These are phyloP conservation scores for Actinomucor elegans DNA, from an alignment of 371 early-diverging fungal species.

Conservation along the genomic window DNA sequence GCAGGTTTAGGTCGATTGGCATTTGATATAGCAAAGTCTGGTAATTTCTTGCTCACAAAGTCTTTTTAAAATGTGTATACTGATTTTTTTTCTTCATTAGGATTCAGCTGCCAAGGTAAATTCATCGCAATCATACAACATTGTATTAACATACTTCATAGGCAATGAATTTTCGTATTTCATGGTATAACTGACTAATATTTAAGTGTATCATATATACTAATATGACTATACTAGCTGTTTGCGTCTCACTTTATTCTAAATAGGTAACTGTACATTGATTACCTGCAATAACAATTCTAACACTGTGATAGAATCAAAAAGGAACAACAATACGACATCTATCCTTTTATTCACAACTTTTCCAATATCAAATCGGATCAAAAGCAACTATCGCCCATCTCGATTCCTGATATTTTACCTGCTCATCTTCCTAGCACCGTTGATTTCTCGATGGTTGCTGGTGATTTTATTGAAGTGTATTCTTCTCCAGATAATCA, in stretches of 20 bases:
- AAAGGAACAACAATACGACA: constrained; percentile 53
- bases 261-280: constrained; percentile 75
- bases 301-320: constrained; percentile 30
- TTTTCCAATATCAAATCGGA: constrained; percentile 77
- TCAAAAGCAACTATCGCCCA: constrained; percentile 63
- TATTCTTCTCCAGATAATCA: constrained; percentile 61
- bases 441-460: constrained; percentile 92
- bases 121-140: neutral
- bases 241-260: constrained; percentile 87
- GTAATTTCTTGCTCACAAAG: constrained; percentile 15
- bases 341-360: constrained; percentile 90
- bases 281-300: too few species aligned
- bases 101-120: constrained; percentile 81
- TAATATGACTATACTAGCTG: constrained; percentile 60
- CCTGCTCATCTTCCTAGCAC: constrained; percentile 63
- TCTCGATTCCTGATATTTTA: constrained; percentile 82
- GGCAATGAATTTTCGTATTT: constrained; percentile 80
- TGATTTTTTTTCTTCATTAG: constrained; percentile 22
- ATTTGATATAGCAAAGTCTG: constrained; percentile 76
- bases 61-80: neutral
- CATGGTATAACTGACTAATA: constrained; percentile 62
- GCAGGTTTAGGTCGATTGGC: constrained; percentile 92
- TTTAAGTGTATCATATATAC: neutral
- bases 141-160: constrained; percentile 5
- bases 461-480: constrained; percentile 94